These are phyloP conservation scores for Saccharomyces pastorianus DNA, from an alignment of 1,139 yeast genomes.

Conservation along the genomic window DNA sequence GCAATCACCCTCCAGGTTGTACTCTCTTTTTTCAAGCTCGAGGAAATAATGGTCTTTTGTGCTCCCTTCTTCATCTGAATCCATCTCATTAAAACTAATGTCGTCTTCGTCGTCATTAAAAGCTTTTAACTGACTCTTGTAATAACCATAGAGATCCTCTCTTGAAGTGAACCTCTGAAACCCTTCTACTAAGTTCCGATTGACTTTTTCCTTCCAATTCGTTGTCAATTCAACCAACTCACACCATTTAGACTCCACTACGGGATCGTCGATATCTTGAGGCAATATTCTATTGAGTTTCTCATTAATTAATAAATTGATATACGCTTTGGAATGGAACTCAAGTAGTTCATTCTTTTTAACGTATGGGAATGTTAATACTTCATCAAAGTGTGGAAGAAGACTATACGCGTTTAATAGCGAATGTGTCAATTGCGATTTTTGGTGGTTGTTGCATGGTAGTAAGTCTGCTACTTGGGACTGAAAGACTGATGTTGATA, in stretches of 20 bases:
- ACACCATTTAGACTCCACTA: conserved; percentile 10
- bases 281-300: conserved; percentile 7
- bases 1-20: conserved; percentile 54
- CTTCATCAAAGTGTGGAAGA: conserved; percentile 20
- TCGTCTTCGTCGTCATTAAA: not conserved
- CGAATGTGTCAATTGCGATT: conserved; percentile 22
- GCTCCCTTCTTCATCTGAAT: not conserved
- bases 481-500: conserved; percentile 25
- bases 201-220: conserved; percentile 6
- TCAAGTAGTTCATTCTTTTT: conserved; percentile 13
- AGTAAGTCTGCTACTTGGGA: conserved; percentile 27
- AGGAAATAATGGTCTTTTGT: not conserved
- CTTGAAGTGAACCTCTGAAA: not conserved
- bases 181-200: not conserved
- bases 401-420: conserved; percentile 20
- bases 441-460: conserved; percentile 25
- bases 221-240: conserved; percentile 11
- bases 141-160: not conserved
- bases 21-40: conserved; percentile 10
- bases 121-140: not conserved
- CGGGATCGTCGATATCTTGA: conserved; percentile 4
- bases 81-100: not conserved
- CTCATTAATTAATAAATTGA: conserved; percentile 14
- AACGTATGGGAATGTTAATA: conserved; percentile 14
- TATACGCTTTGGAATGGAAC: conserved; percentile 23